Base-by-base conservation (phyloP, 352 stramenopile species). In the Globisporangium cederbergense region DNA sequence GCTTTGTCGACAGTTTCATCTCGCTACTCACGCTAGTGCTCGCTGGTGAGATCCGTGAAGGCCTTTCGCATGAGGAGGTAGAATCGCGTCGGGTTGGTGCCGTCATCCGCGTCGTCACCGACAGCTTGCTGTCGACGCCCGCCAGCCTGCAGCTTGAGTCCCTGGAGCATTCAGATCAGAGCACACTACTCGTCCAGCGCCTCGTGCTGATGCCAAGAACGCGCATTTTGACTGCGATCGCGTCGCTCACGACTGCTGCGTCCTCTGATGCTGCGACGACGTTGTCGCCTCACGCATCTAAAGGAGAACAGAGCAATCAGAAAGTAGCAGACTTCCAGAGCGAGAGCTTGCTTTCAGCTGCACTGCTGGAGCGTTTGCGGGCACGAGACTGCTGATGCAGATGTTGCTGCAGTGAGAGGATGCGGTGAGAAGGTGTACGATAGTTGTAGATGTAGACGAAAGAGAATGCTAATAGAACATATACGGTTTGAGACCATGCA, bases 1-100 rank as follows among this genome's bases (percentile, higher is more conserved):
- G 40, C n/a, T 52, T 62, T 46, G 36, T 36, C 10, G 57, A 62
- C 34, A 40, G 32, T 3, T 40, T 62, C 45, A n/a, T 62, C 34
- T 32, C 57, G 30, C 43, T 62, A 5, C n/a, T 62, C 16, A 25
- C 30, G 5, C 14, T 62, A 13, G 57, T 54, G 4, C 22, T n/a
- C 14, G 16, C 30, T 8, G 8, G 3, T 20, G 53, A 40, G 7
- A 32, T 30, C 16, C 30, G 32, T 13, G 28, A 46, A 7, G 32
- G 1, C 14, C n/a, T 55, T 8, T 42, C 36, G 10, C 36, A 42
- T 4, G 40, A 45, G 11, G 40, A 16, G 40, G 40, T 5, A 5
- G 30, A 34, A 34, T 34, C 30, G 30, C 30, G 30, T 49, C 43
- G 43, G 4, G 2, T 49, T 4, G 4, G 16, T 25, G 18, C 16